Conservation (phyloP, 192 early-diverging fungal species). For the Backusella macrospora region DNA sequence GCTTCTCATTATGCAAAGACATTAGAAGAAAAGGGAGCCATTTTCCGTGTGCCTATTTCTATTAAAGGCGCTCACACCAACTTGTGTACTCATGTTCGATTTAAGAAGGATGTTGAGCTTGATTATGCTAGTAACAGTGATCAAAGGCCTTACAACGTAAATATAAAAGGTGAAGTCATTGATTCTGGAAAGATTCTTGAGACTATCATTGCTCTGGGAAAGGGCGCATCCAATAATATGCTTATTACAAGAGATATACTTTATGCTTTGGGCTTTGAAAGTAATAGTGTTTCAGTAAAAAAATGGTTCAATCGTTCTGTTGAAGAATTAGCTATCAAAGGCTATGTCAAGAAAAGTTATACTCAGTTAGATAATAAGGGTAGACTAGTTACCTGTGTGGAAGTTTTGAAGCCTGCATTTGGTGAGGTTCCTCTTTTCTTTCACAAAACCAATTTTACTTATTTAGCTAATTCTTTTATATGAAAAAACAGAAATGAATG, state of each 20-base stretch:
- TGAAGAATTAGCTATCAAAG: slow-evolving; percentile 12
- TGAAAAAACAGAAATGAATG: not conserved
- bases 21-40: slow-evolving; percentile 25
- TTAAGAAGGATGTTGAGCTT: not conserved
- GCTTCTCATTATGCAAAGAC: slow-evolving; percentile 27
- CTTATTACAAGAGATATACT: slow-evolving; percentile 18
- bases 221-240: not conserved
- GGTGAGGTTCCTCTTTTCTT: not conserved
- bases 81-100: slow-evolving; percentile 24
- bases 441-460: not conserved
- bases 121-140: not conserved
- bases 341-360: slow-evolving; percentile 1
- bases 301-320: slow-evolving; percentile 28
- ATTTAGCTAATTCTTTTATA: not conserved
- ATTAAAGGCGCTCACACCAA: slow-evolving; percentile 6
- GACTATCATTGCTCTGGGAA: not conserved
- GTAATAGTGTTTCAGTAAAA: not conserved
- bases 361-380: not conserved
- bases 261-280: slow-evolving; percentile 23
- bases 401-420: not conserved
- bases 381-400: not conserved
- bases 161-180: slow-evolving; percentile 15
- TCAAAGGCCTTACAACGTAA: slow-evolving; percentile 21
- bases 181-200: not conserved
- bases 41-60: slow-evolving; percentile 17